Conservation (phyloP, 345 rosid species). For the Camelina sativa region DNA sequence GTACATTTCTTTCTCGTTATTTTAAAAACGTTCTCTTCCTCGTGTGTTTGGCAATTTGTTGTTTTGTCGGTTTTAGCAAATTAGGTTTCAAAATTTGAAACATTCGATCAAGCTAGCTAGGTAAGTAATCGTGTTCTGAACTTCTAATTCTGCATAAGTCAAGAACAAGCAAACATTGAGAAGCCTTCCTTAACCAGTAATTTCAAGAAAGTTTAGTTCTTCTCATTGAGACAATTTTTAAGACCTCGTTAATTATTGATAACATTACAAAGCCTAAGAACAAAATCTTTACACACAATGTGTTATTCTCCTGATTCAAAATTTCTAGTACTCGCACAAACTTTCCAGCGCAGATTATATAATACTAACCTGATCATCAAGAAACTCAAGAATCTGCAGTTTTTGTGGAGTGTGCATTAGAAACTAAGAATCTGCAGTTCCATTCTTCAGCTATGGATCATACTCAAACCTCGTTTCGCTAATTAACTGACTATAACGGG, state of each 20-base stretch:
- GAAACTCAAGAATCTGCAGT: too few relatives aligned
- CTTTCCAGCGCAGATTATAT: background rate
- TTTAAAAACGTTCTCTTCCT: background rate
- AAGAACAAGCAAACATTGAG: background rate
- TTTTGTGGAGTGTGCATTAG: too few relatives aligned
- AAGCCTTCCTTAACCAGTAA: background rate
- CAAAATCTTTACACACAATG: background rate
- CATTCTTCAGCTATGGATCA: background rate
- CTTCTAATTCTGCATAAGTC: background rate
- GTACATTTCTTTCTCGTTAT: slow-evolving; percentile 2
- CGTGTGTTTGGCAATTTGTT: background rate
- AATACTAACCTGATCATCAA: slow-evolving; percentile 11
- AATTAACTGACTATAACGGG: slow-evolving; percentile 41
- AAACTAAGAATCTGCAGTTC: slow-evolving; percentile 13
- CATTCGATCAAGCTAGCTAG: background rate
- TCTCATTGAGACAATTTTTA: background rate
- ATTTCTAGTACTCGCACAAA: background rate
- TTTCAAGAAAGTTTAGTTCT: background rate
- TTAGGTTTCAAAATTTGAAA: background rate
- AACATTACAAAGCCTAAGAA: background rate
- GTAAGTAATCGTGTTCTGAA: slow-evolving; percentile 1
- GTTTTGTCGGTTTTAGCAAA: background rate
- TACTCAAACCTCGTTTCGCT: too few relatives aligned
- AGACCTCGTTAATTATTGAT: background rate
- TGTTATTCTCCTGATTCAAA: background rate